Evolutionary conservation across 2,329 filamentous ascomycete species (phyloP).

Genomic region (Ambrosiella beaveri): DNA sequence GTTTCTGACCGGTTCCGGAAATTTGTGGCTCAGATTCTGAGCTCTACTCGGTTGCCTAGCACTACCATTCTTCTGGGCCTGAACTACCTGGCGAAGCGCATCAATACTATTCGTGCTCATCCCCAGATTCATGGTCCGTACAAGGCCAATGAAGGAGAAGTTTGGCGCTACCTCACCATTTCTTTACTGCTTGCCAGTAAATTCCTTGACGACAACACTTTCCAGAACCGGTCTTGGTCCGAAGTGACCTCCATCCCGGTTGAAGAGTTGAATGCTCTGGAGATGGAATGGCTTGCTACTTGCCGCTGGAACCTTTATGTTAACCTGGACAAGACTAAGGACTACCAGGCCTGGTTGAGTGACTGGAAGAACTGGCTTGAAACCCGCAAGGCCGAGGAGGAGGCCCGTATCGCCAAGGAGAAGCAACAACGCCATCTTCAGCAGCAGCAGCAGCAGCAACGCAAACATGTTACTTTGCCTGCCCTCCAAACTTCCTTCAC

Average conservation of each 20-base stretch:
- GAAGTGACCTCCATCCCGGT: constrained; percentile 86
- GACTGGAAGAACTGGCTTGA: constrained; percentile 42
- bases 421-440: constrained; percentile 31
- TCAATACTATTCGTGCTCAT: constrained; percentile 49
- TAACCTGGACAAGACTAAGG: constrained; percentile 61
- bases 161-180: constrained; percentile 78
- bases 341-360: constrained; percentile 44
- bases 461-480: constrained; percentile 32
- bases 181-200: constrained; percentile 80
- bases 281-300: constrained; percentile 71
- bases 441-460: constrained; percentile 28
- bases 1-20: constrained; percentile 66
- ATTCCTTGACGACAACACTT: constrained; percentile 92
- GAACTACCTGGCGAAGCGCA: constrained; percentile 71
- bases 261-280: constrained; percentile 64
- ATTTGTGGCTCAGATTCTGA: constrained; percentile 80
- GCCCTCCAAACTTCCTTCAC: constrained; percentile 24
- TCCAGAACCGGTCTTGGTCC: constrained; percentile 92
- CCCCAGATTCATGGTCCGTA: constrained; percentile 29
- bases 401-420: constrained; percentile 14
- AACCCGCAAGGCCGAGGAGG: constrained; percentile 34
- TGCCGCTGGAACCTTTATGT: constrained; percentile 78
- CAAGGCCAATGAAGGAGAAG: constrained; percentile 47
- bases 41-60: constrained; percentile 74
- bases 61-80: constrained; percentile 82